These are phyloP conservation scores for Elsinoe fawcettii DNA, from an alignment of 2,329 filamentous ascomycete species.

Conservation along the genomic window DNA sequence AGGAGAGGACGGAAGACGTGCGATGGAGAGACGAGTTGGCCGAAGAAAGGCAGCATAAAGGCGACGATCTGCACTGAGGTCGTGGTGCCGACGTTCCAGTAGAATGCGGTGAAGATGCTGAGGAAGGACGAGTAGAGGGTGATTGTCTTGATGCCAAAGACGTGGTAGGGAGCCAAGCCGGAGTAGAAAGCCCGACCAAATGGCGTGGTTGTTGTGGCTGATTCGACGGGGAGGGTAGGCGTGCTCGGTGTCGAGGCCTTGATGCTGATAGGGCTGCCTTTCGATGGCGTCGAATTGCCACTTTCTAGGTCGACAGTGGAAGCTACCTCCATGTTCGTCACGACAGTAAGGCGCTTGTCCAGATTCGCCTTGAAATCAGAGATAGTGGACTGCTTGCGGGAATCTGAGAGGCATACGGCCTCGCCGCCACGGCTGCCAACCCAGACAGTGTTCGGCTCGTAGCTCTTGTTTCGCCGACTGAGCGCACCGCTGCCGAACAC, in stretches of 20 bases:
- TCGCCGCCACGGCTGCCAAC: conserved; percentile 48
- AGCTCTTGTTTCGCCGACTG: conserved; percentile 40
- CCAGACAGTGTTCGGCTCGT: conserved; percentile 42
- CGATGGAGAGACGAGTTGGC: conserved; percentile 19
- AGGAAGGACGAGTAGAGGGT: conserved; percentile 44
- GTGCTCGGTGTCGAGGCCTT: neutral
- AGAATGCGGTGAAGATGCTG: conserved; percentile 41
- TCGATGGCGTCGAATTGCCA: neutral
- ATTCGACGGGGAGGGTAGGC: neutral
- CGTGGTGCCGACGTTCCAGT: conserved; percentile 46
- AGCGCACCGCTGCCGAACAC: conserved; percentile 50
- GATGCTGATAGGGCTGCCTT: neutral
- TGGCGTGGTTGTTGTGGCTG: conserved; percentile 28
- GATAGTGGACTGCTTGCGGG: conserved; percentile 11
- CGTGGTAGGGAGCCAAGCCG: conserved; percentile 43
- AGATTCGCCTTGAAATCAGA: conserved; percentile 2
- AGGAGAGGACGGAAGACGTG: conserved; percentile 28
- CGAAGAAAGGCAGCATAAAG: conserved; percentile 26
- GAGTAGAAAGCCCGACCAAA: conserved; percentile 52
- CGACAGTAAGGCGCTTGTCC: neutral
- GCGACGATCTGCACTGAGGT: conserved; percentile 43
- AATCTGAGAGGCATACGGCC: conserved; percentile 38
- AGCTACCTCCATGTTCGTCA: neutral
- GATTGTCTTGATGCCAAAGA: conserved; percentile 42
- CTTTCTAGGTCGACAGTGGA: conserved; percentile 1